Base-by-base conservation (phyloP, 1,139 yeast species). In the Maudiozyma humilis region DNA sequence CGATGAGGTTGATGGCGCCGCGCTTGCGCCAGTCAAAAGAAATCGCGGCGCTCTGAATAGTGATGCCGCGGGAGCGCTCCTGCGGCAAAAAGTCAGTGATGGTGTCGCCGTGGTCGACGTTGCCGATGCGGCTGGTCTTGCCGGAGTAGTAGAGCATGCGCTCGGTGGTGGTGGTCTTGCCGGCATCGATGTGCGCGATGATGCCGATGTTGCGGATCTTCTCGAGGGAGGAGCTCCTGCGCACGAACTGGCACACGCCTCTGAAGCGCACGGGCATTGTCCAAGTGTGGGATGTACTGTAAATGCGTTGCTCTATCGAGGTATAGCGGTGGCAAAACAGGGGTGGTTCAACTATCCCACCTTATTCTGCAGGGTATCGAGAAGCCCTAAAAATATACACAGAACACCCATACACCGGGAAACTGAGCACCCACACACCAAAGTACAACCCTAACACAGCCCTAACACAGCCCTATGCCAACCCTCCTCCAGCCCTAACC, bases 171-270 rank as follows among this genome's bases (percentile, higher is more conserved):
- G 97, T 89, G 29, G 97, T 89, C 64, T 89, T 89, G 35, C 97
- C 97, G 1, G 96, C 88, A 64, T 89, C 97, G 57, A 89, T 89
- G 65, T 91, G 99, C 4, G 99, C 99, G 15, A 95, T 85, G 51
- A 91, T 87, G 52, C 99, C 72, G 27, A 67, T 66, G 51, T 67
- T 66, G 41, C 71, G 55, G 32, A 64, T 40, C 43, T 49, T 53
- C 3, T 54, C 45, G 1, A 58, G 42, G 14, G 41, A 30, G 20
- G 40, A 23, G 16, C 36, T 34, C 16, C 23, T 4, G 14, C 43
- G 35, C 7, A 31, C 29, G 25, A 38, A 34, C 14, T 36, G 32
- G 8, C 16, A 23, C n/a, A 45, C 29, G 44, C 45, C 31, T 32
- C 31, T 44, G 20, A 27, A 7, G 13, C 37, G 8, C 4, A 16